These are phyloP conservation scores for Porcisia hertigi DNA, from an alignment of 208 protist species.

Conservation along the genomic window DNA sequence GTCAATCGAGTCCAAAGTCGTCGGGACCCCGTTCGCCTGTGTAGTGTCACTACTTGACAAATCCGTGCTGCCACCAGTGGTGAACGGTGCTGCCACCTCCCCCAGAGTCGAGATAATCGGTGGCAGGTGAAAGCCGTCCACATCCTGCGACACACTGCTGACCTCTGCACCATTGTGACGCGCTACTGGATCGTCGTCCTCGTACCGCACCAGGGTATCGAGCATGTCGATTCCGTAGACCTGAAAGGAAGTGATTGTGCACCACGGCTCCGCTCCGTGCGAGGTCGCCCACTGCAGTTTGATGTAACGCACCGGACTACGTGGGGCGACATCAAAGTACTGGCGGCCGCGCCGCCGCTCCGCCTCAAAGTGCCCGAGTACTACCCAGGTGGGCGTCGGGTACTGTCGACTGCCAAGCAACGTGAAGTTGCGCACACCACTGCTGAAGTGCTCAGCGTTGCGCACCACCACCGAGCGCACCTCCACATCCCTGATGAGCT, in stretches of 20 bases:
- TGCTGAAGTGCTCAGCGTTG: slow-evolving; percentile 18
- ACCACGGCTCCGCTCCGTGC: slow-evolving; percentile 18
- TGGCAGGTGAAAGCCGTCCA: background rate
- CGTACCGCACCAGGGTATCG: slow-evolving; percentile 15
- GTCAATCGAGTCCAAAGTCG: background rate
- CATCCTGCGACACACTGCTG: background rate
- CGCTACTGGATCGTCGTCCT: background rate
- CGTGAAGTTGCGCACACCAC: slow-evolving; percentile 24
- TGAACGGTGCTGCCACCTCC: background rate
- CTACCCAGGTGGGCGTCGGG: slow-evolving; percentile 15
- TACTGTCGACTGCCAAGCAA: slow-evolving; percentile 15
- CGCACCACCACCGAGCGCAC: slow-evolving; percentile 20
- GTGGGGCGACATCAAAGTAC: slow-evolving; percentile 11
- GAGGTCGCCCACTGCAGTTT: slow-evolving; percentile 19
- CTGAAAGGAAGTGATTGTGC: slow-evolving; percentile 18
- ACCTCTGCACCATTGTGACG: too few relatives aligned
- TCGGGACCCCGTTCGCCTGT: background rate
- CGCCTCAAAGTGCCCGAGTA: slow-evolving; percentile 14
- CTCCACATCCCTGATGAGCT: slow-evolving; percentile 19
- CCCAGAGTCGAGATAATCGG: background rate
- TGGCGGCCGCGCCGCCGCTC: slow-evolving; percentile 11
- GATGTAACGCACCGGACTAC: slow-evolving; percentile 8
- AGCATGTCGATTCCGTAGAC: slow-evolving; percentile 16
- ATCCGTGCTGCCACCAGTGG: background rate
- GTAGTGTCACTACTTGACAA: background rate